A percentile compares a stretch with the other conserved stretches of the same genome.
These are phyloP conservation scores for Chlamydomonas sphaeroides DNA, from an alignment of 139 green algal genomes.

Conservation along the genomic window DNA sequence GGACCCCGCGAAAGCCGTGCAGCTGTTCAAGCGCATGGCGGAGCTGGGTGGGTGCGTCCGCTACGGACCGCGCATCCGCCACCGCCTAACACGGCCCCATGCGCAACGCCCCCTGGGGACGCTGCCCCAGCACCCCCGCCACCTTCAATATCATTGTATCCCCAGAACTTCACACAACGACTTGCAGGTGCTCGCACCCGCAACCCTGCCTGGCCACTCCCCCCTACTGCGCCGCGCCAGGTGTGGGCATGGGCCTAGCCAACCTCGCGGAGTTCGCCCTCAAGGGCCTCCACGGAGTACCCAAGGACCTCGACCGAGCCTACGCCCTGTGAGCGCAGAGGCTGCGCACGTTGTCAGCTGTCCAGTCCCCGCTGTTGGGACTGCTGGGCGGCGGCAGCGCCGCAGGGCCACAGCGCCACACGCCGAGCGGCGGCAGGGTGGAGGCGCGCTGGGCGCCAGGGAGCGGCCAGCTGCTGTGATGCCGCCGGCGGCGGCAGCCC, in stretches of 20 bases:
- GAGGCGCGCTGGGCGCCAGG: background rate
- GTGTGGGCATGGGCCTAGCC: slow-evolving; percentile 10
- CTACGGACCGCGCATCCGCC: background rate
- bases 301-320: background rate
- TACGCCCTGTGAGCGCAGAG: background rate
- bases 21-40: background rate
- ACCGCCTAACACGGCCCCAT: background rate
- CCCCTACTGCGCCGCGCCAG: background rate
- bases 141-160: background rate
- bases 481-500: no score
- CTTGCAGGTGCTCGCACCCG: no score
- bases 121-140: background rate
- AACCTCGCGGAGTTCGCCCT: background rate
- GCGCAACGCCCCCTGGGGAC: background rate
- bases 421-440: background rate
- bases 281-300: background rate
- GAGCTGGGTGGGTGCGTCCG: background rate
- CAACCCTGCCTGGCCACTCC: background rate
- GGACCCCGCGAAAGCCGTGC: background rate
- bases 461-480: background rate
- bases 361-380: no score
- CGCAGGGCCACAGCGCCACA: no score
- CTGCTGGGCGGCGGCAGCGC: no score
- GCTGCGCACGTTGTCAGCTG: no score
- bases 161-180: background rate